Evolutionary conservation across 768 basidiomycete species (phyloP), one percentile per base, ranked within the genome.

Genomic region (Boletales sp.): DNA sequence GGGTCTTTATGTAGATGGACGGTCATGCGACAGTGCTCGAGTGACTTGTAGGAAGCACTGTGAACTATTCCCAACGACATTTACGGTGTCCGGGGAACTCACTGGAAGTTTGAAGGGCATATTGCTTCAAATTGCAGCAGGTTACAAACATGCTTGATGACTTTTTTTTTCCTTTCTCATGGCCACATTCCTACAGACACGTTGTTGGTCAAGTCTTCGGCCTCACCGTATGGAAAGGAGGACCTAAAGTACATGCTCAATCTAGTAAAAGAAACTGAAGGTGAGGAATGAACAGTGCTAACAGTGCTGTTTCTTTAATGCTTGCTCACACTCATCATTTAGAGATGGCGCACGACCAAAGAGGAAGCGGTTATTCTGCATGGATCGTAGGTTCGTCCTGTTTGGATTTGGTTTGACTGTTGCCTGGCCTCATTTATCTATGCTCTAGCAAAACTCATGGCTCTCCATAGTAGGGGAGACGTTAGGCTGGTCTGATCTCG

Each of bases 141-240:
- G 65, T 68, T 34, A 34, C 19, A 15, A 12, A 34, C 13, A 31
- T 2, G 17, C 13, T 2, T 0, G 0, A n/a, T n/a, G n/a, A n/a
- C n/a, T 12, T 2, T 31, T 2, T 42, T 1, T 27, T 30, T 21
- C 12, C 12, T 41, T 18, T 30, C 39, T 45, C 17, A 53, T 14
- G 19, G 7, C 30, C 36, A 31, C 12, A 4, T 37, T 10, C 19
- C 13, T 43, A 24, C 51, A 67, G 65, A 67, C 44, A 59, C 64
- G 35, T 32, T 68, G 14, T 48, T 64, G 32, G 63, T 60, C 0
- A 67, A 67, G n/a, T 67, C 67, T 44, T 69, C 65, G 40, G 69
- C 65, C 8, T 67, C 65, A 11, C 65, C 67, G 15, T 67, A 62
- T 18, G 40, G 36, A 43, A 62, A 53, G 48, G 11, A 55, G 5